Evolutionary conservation across 495 filamentous ascomycete species (phyloP), one percentile per base, ranked within the genome.

Genomic region (Chaetomidium leptoderma): DNA sequence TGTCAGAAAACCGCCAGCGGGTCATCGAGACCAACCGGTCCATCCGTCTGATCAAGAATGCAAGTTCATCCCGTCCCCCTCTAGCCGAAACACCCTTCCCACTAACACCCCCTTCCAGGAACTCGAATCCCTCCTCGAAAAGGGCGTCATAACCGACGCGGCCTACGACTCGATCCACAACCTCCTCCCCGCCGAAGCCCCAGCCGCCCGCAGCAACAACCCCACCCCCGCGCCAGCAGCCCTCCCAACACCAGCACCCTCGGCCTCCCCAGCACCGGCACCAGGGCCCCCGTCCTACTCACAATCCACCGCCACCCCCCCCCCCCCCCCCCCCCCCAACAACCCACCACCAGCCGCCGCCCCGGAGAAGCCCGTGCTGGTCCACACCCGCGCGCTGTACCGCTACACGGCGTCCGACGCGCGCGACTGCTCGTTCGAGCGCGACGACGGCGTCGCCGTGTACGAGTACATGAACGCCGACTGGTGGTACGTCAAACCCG

Each of bases 401-500:
- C 81, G 81, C 58, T 98, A 96, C 76, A 79, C 77, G 26, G 86
- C 85, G 14, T 79, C 83, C 30, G 90, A 96, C 60, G 74, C 84
- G 6, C 88, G 89, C 36, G 93, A 97, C 70, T 77, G 92, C 53
- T 80, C 80, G 1, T 80, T 98, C 62, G 77, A 84, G 55, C 83
- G 83, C 27, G 83, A 90, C 64, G 91, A 96, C 72, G 78, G 80
- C 23, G 77, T 98, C 61, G 79, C 83, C 47, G 86, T 98, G 26
- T 77, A 82, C 46, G 89, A 96, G 69, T 90, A 96, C 73, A 90
- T 95, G 84, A 97, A 97, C 63, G 84, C 83, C 19, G 93, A 98
- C 66, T 98, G 93, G 95, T 96, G 91, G n/a, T n/a, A n/a, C n/a
- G n/a, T n/a, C n/a, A n/a, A n/a, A n/a, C n/a, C n/a, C n/a, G n/a